These are phyloP conservation scores for Cylindrotheca closterium DNA, from an alignment of 108 stramenopile species.

Conservation along the genomic window DNA sequence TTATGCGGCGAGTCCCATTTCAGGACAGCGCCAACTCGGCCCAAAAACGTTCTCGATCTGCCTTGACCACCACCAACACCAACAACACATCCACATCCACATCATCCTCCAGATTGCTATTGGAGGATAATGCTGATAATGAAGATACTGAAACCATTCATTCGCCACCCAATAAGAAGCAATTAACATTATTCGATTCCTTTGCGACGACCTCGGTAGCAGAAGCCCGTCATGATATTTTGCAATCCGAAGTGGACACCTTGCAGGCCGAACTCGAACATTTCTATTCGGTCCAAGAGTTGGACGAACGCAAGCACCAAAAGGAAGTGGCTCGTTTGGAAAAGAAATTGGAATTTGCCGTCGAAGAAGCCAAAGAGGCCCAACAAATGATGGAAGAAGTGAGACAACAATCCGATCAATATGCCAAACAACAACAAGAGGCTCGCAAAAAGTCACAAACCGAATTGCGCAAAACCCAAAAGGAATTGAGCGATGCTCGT, in stretches of 20 bases:
- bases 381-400: constrained; percentile 52
- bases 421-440: constrained; percentile 33
- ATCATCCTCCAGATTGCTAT: no score
- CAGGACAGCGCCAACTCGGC: no score
- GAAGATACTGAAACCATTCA: no score
- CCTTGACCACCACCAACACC: no score
- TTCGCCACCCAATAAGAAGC: no score
- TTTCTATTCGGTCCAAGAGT: constrained; percentile 57
- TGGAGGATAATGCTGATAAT: no score
- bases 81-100: no score
- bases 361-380: constrained; percentile 59
- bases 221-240: constrained; percentile 16
- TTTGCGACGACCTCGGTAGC: no score
- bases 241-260: constrained; percentile 42
- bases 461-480: constrained; percentile 34
- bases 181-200: no score
- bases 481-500: constrained; percentile 15
- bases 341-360: constrained; percentile 63
- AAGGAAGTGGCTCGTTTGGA: constrained; percentile 56
- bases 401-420: constrained; percentile 40
- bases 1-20: no score
- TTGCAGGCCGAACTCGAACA: constrained; percentile 76
- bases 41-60: no score
- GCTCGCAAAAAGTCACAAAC: constrained; percentile 27
- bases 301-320: constrained; percentile 58